Evolutionary conservation across 2,329 filamentous ascomycete genomes (phyloP).

Genomic region (Calonectria pseudoturangicola): DNA sequence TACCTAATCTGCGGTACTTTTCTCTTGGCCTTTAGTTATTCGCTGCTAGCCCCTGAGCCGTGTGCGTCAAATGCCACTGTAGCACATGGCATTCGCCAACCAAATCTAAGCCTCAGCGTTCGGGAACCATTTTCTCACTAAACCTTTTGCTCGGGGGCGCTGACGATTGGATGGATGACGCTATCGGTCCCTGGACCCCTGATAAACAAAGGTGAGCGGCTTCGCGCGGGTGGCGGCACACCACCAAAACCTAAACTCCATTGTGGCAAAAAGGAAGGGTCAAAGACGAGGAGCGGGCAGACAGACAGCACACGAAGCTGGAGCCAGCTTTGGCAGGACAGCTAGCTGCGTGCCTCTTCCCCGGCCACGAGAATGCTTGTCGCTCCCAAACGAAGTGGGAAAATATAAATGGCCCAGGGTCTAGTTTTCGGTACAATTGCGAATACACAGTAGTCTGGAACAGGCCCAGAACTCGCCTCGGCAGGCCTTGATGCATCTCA

Average conservation of each 20-base stretch:
- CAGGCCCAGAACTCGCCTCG: slow-evolving; percentile 15
- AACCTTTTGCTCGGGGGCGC: slow-evolving; percentile 10
- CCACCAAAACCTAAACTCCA: slow-evolving; percentile 46
- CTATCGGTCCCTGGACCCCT: slow-evolving; percentile 34
- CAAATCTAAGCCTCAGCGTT: slow-evolving; percentile 25
- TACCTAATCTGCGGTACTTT: slow-evolving; percentile 32
- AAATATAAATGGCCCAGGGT: slow-evolving; percentile 7
- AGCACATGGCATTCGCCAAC: slow-evolving; percentile 13
- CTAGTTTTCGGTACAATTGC: slow-evolving; percentile 4
- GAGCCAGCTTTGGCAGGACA: background rate
- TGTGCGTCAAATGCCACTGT: slow-evolving; percentile 23
- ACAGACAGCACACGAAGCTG: background rate
- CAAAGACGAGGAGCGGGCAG: too few relatives aligned
- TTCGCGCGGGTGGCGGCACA: slow-evolving; percentile 46
- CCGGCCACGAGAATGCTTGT: background rate
- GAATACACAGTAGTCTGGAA: slow-evolving; percentile 8
- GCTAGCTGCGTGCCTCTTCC: background rate
- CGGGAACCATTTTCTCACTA: slow-evolving; percentile 29
- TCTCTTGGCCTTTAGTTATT: slow-evolving; percentile 1
- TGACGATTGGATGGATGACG: slow-evolving; percentile 23
- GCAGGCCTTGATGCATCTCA: slow-evolving; percentile 31
- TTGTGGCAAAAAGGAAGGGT: slow-evolving; percentile 8
- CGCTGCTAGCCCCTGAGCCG: background rate
- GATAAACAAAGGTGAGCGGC: slow-evolving; percentile 21
- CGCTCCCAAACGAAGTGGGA: slow-evolving; percentile 28